These are phyloP conservation scores for Coemansia sp. DNA, from an alignment of 192 early-diverging fungal species.

Conservation along the genomic window DNA sequence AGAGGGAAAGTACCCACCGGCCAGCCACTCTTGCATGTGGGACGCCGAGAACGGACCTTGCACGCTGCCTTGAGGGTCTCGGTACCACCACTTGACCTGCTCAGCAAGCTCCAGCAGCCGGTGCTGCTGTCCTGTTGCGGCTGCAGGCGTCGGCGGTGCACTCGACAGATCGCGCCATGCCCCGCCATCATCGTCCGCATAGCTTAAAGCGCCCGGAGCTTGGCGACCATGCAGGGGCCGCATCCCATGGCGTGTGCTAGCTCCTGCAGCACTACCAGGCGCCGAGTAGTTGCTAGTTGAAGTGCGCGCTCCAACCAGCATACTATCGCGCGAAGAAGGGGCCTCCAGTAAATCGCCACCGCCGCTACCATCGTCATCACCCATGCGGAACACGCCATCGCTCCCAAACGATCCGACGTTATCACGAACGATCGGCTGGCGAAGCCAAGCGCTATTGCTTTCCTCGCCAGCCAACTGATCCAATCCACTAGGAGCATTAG, in stretches of 20 bases:
- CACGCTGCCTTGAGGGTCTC: slow-evolving; percentile 79
- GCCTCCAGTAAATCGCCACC: slow-evolving; percentile 30
- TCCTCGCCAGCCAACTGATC: slow-evolving; percentile 30
- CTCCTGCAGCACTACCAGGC: neutral
- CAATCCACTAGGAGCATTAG: neutral
- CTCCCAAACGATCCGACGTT: slow-evolving; percentile 67
- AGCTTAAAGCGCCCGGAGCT: neutral
- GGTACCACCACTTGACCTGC: slow-evolving; percentile 73
- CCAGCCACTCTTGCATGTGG: slow-evolving; percentile 97
- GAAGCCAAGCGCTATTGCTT: slow-evolving; percentile 47
- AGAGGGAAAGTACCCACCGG: slow-evolving; percentile 78
- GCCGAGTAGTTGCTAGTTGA: neutral
- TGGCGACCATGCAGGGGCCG: neutral
- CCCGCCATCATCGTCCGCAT: slow-evolving; percentile 11
- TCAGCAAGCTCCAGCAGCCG: slow-evolving; percentile 43
- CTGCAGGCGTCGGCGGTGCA: slow-evolving; percentile 1
- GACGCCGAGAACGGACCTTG: slow-evolving; percentile 88
- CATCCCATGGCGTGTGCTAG: neutral
- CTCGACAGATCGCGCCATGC: slow-evolving; percentile 17
- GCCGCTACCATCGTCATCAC: slow-evolving; percentile 35
- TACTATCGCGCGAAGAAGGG: neutral
- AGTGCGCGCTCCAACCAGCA: neutral
- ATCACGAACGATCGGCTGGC: slow-evolving; percentile 59
- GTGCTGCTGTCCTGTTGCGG: slow-evolving; percentile 6
- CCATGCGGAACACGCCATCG: slow-evolving; percentile 68